phyloP scores from a whole-genome alignment of 345 rosid species.

The Acer saccharum region DNA sequence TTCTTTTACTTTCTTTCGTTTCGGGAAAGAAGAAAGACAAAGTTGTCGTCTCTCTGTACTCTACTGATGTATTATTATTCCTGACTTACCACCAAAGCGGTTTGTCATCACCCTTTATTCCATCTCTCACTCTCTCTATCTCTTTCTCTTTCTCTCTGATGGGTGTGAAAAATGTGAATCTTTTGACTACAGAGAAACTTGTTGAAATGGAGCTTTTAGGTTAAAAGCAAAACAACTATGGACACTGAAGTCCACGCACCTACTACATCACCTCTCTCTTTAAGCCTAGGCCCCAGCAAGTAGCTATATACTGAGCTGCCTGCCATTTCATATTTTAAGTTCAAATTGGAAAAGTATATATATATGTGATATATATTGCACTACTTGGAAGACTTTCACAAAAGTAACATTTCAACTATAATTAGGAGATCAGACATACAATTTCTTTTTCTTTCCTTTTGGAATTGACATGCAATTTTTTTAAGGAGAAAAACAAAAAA shows the following conservation, averaged over 20 bases:
- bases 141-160: not conserved
- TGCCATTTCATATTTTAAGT: constrained; percentile 12
- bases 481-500: not conserved
- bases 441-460: constrained; percentile 18
- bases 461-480: constrained; percentile 19
- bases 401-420: constrained; percentile 12
- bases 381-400: constrained; percentile 15
- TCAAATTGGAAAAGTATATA: constrained; percentile 26
- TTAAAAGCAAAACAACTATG: constrained; percentile 35
- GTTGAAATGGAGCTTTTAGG: constrained; percentile 43
- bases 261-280: constrained; percentile 10
- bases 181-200: constrained; percentile 31
- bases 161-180: constrained; percentile 21
- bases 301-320: not conserved
- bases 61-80: constrained; percentile 25
- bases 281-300: constrained; percentile 11
- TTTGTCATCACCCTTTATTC: constrained; percentile 22
- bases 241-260: constrained; percentile 73
- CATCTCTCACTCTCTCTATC: not conserved
- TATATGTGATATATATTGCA: not conserved
- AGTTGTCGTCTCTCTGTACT: constrained; percentile 31
- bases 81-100: constrained; percentile 34
- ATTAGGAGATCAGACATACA: constrained; percentile 1
- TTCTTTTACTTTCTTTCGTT: constrained; percentile 26
- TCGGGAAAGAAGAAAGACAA: constrained; percentile 41